Evolutionary conservation across 1,284 basidiomycete species (phyloP), one percentile per base, ranked within the genome.

Genomic region (Fomitiporia mediterranea): DNA sequence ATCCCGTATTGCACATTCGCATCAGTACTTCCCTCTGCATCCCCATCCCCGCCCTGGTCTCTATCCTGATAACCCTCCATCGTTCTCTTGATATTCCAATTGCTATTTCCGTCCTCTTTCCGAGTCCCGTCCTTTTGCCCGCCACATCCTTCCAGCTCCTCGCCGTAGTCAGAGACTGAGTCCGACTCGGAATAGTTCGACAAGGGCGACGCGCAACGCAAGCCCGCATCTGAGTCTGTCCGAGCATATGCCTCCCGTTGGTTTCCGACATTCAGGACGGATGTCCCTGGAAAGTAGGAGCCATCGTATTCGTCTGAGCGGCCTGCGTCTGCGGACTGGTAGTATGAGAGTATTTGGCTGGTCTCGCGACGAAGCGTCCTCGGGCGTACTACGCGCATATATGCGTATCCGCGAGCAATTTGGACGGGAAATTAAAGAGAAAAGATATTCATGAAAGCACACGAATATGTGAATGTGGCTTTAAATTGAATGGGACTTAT

Each of bases 331-430:
- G 63, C 62, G 19, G 70, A 68, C 40, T 68, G 67, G 62, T 72
- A 70, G 58, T 72, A 74, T 15, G 72, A 71, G 53, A 74, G 56
- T 57, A 72, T 72, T 53, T 59, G 62, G 44, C 69, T 67, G 11
- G 69, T 66, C 54, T 74, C 70, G 21, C 56, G 58, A 15, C 61
- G 59, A 9, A 53, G 23, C 6, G 40, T 23, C 15, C 32, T 55
- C 27, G 59, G 59, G 23, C 60, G 62, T 17, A 27, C 54, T 56
- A 23, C 38, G 2, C 2, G 50, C 3, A 27, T 51, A 2, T 39
- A 40, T 40, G 30, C 46, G 19, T 34, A 15, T 23, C 8, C 27
- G 13, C 21, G n/a, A n/a, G n/a, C n/a, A n/a, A n/a, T n/a, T n/a
- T n/a, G n/a, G n/a, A n/a, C n/a, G n/a, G n/a, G n/a, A n/a, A n/a